These are phyloP conservation scores for Ophiocordyceps camponoti-leonardi DNA, from an alignment of 2,329 filamentous ascomycete genomes.

Conservation along the genomic window DNA sequence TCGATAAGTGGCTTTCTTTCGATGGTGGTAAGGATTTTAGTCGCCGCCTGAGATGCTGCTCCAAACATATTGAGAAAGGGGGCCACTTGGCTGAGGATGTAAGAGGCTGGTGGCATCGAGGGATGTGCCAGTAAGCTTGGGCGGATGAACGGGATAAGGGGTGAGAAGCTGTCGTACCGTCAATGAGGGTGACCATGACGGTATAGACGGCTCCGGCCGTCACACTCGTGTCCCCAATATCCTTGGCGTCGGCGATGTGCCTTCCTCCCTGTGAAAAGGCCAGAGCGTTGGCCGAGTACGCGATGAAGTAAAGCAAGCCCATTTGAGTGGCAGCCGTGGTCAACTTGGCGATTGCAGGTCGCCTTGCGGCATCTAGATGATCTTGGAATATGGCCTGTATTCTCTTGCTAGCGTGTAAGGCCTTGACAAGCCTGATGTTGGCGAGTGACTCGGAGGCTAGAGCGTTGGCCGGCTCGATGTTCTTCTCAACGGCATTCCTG, in stretches of 20 bases:
- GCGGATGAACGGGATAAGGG: background rate
- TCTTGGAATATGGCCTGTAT: slow-evolving; percentile 42
- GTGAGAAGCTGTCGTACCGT: slow-evolving; percentile 21
- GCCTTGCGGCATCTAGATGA: slow-evolving; percentile 30
- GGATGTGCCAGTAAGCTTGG: background rate
- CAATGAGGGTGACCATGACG: slow-evolving; percentile 46
- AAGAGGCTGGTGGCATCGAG: slow-evolving; percentile 5
- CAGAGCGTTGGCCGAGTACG: slow-evolving; percentile 48
- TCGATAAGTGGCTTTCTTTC: slow-evolving; percentile 30
- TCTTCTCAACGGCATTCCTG: slow-evolving; percentile 28
- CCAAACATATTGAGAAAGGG: slow-evolving; percentile 45
- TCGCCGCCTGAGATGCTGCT: slow-evolving; percentile 37
- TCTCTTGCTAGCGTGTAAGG: slow-evolving; percentile 40
- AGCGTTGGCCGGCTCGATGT: slow-evolving; percentile 39
- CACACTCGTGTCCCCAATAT: slow-evolving; percentile 14
- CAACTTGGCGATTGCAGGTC: slow-evolving; percentile 39
- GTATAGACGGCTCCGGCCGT: slow-evolving; percentile 38
- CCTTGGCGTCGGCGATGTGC: slow-evolving; percentile 23
- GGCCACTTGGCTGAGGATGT: slow-evolving; percentile 19
- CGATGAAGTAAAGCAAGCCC: slow-evolving; percentile 48
- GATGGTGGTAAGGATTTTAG: slow-evolving; percentile 41
- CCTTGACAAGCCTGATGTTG: slow-evolving; percentile 44
- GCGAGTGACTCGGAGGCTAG: slow-evolving; percentile 45
- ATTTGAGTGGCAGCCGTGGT: slow-evolving; percentile 37
- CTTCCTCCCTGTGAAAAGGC: slow-evolving; percentile 51